Conservation (phyloP, 2,329 filamentous ascomycete species). For the Aspergillus sp. region DNA sequence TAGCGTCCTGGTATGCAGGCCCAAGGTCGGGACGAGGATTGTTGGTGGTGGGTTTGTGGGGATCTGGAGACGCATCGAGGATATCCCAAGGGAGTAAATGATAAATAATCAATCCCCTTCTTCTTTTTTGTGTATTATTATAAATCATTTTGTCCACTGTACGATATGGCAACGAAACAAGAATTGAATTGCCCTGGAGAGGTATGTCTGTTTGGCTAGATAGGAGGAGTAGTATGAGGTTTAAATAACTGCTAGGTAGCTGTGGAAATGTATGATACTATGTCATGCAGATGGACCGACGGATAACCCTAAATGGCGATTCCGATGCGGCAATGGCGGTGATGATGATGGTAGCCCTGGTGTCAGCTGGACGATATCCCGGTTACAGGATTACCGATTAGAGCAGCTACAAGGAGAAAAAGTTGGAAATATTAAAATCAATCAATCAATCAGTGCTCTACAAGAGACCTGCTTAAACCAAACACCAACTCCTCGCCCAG, state of each 20-base stretch:
- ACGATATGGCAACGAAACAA: background rate
- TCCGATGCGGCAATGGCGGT: too few species aligned
- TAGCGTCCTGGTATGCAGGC: conserved; percentile 44
- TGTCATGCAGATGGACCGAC: too few species aligned
- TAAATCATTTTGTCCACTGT: background rate
- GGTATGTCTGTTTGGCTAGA: too few species aligned
- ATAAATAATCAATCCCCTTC: background rate
- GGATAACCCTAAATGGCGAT: too few species aligned
- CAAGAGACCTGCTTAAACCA: conserved; percentile 16
- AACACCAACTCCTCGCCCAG: conserved; percentile 19
- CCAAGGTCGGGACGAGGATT: conserved; percentile 42
- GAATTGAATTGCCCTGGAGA: too few species aligned
- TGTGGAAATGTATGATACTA: too few species aligned
- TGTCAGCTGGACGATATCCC: too few species aligned
- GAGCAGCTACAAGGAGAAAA: too few species aligned
- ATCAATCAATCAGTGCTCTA: conserved; percentile 2
- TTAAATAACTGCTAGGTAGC: too few species aligned
- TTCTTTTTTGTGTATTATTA: background rate
- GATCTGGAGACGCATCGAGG: conserved; percentile 39
- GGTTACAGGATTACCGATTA: too few species aligned
- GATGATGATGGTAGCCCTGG: too few species aligned
- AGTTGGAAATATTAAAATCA: background rate
- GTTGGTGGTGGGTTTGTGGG: conserved; percentile 47
- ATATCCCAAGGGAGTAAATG: conserved; percentile 5
- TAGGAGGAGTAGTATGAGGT: too few species aligned